Base-by-base conservation (phyloP, 2,329 filamentous ascomycete genomes). In the Verticillium dahliae region DNA sequence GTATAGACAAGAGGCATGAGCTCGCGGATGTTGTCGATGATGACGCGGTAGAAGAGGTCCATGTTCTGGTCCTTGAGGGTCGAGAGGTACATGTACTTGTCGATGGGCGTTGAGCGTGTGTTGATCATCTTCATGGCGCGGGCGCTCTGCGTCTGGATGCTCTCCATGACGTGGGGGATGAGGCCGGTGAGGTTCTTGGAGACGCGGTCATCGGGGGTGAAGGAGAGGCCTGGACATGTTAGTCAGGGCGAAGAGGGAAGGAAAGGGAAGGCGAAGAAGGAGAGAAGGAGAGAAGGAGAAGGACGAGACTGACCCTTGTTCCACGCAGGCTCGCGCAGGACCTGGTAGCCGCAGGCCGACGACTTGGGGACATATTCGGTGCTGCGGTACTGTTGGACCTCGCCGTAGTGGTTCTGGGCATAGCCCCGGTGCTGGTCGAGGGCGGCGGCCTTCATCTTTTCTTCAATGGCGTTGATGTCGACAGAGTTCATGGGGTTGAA, bases 1-100 rank as follows among this genome's bases (percentile, higher is more conserved):
- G 91, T 95, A 80, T 95, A 95, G 70, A 95, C 91, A 66, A 94
- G 80, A 57, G 91, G 91, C 78, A 92, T 93, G 67, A 94, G 79
- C 70, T 92, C 89, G 78, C 89, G 81, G 63, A 88, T 78, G 76
- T 94, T 88, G 75, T 91, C 85, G 66, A 92, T 90, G 65, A 94
- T 81, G 65, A 94, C 82, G 67, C 91, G 85, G 81, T 92, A 94
- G 81, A 94, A 95, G 62, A 95, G 84, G 74, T 94, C 88, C 65
- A 86, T 83, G 73, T 93, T 94, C 69, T 88, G 85, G 72, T 83
- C 83, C 77, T 92, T 90, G 74, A 94, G 78, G 66, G 85, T 82
- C 55, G 89, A 90, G 73, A 95, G 81, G 77, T 94, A 95, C 61
- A 92, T 84, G 76, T 92, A 94, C 79, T 90, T 91, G 82, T 94